Base-by-base conservation (phyloP, 2,329 filamentous ascomycete species). In the Exserohilum rostratum region DNA sequence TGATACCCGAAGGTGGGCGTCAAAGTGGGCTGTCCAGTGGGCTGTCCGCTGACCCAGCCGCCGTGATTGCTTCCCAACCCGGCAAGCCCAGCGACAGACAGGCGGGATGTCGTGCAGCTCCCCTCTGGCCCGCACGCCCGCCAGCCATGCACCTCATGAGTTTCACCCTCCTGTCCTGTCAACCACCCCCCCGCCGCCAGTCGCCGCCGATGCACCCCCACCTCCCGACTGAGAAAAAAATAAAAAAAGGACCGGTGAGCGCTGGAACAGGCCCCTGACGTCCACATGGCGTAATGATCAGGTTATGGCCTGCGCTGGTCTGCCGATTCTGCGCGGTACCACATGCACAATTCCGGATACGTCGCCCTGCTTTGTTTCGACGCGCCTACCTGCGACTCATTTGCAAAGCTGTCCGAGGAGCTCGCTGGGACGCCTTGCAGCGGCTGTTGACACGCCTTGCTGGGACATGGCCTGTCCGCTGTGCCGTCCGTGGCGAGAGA, bases 1-100 rank as follows among this genome's bases (percentile, higher is more conserved):
- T 55, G 59, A 55, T 60, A 61, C 48, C 60, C 58, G 60, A 52
- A 37, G 59, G 55, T 64, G 61, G 62, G 59, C 58, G 49, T 50
- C 52, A 62, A 59, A 55, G 61, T 65, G 58, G 61, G 61, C 57
- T 25, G 22, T 25, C 22, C 22, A 25, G 4, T 65, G 55, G 58
- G 55, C 55, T 63, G 58, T 62, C 60, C 61, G 60, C 58, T 58
- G 58, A 40, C 49, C 56, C 46, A 51, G 50, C 56, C 56, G 57
- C 61, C 43, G 56, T 55, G 15, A n/a, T 4, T 25, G 30, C 39
- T 43, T 50, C 58, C 59, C 56, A 65, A 47, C 56, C 58, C 45
- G 55, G 53, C 50, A 42, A 29, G 43, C 20, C 35, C 27, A 38
- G 33, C 43, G 29, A 30, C 43, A 45, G 13, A 45, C 43, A 34